Percentiles rank a stretch among this genome's conserved stretches.
phyloP scores from a whole-genome alignment of 2,329 filamentous ascomycete genomes.

The Coniochaeta sp. region DNA sequence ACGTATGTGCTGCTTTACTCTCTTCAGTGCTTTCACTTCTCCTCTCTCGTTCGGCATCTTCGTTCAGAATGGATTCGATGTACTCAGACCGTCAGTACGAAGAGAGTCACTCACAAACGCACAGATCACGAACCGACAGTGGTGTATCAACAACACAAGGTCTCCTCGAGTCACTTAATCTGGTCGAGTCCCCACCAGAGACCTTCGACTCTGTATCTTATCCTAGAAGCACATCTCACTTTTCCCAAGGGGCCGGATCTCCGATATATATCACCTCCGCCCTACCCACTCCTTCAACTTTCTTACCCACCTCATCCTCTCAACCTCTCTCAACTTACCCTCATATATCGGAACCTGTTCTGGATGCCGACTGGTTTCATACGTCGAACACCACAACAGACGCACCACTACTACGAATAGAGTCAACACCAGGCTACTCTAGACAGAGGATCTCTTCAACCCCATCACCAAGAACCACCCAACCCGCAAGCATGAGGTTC shows the following conservation, averaged over 20 bases:
- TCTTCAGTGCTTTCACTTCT: constrained; percentile 6
- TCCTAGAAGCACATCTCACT: constrained; percentile 14
- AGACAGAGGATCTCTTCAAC: constrained; percentile 12
- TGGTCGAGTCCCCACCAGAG: constrained; percentile 11
- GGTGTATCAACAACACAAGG: constrained; percentile 15
- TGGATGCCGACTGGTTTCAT: constrained; percentile 22
- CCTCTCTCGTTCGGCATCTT: background rate
- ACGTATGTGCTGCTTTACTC: constrained; percentile 16
- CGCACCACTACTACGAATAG: constrained; percentile 24
- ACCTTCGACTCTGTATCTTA: constrained; percentile 13
- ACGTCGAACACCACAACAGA: constrained; percentile 11
- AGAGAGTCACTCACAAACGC: constrained; percentile 17
- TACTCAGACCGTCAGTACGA: constrained; percentile 11
- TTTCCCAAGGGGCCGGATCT: constrained; percentile 12
- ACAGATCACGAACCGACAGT: constrained; percentile 16
- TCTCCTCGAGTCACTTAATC: constrained; percentile 14
- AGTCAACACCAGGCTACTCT: constrained; percentile 18
- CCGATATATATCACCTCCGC: constrained; percentile 14
- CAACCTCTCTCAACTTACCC: constrained; percentile 19
- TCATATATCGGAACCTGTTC: constrained; percentile 16
- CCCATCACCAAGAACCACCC: constrained; percentile 9
- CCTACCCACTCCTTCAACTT: constrained; percentile 13
- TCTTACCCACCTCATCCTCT: constrained; percentile 10
- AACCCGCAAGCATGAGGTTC: constrained; percentile 22
- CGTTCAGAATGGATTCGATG: constrained; percentile 13